These are phyloP conservation scores for Sugiyamaella novakii DNA, from an alignment of 1,139 yeast species.

Conservation along the genomic window DNA sequence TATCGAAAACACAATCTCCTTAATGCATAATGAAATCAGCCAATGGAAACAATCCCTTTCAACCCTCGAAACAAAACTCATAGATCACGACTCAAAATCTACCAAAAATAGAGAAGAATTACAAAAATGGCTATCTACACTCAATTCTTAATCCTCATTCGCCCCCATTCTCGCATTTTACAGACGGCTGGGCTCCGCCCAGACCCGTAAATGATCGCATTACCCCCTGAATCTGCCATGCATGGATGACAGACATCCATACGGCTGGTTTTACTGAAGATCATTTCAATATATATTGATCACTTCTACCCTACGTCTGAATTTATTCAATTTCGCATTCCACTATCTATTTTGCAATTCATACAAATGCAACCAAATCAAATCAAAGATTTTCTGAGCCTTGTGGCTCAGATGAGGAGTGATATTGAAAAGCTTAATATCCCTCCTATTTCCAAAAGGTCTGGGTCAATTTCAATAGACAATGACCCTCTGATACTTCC, in stretches of 20 bases:
- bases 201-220: constrained; percentile 4
- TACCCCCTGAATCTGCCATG: too few relatives aligned
- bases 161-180: background rate
- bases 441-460: constrained; percentile 5
- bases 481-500: constrained; percentile 26
- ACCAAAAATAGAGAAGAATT: constrained; percentile 27
- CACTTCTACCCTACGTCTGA: too few relatives aligned
- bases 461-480: constrained; percentile 24
- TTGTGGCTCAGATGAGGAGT: constrained; percentile 23
- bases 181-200: constrained; percentile 12
- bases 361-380: constrained; percentile 16
- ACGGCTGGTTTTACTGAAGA: too few relatives aligned
- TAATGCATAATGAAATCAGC: constrained; percentile 46
- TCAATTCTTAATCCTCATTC: constrained; percentile 16
- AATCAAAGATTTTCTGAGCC: constrained; percentile 24
- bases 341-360: too few relatives aligned
- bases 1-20: constrained; percentile 46
- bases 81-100: constrained; percentile 35
- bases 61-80: constrained; percentile 46
- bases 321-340: too few relatives aligned
- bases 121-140: constrained; percentile 23
- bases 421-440: constrained; percentile 16
- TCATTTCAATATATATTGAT: too few relatives aligned
- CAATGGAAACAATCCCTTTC: constrained; percentile 49
- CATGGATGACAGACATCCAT: too few relatives aligned